Evolutionary conservation across 139 green algal genomes (phyloP).

Genomic region (Desmodesmus armatus): DNA sequence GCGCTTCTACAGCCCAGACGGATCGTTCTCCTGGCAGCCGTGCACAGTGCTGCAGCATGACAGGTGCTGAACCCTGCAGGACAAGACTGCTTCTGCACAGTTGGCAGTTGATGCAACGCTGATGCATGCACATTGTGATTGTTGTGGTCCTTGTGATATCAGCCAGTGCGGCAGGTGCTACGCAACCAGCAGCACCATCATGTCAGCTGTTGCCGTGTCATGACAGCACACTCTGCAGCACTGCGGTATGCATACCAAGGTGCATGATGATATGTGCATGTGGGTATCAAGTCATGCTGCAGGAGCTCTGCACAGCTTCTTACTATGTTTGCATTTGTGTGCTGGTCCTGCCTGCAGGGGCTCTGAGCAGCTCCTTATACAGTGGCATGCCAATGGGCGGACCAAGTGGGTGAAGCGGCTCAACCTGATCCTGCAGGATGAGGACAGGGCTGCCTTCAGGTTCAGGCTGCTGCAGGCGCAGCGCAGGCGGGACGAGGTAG

Average conservation of each 20-base stretch:
- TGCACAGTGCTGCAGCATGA: constrained; percentile 55
- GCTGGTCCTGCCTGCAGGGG: constrained; percentile 42
- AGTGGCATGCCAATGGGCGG: constrained; percentile 63
- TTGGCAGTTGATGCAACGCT: too few species aligned
- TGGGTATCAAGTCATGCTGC: too few species aligned
- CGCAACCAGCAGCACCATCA: not conserved
- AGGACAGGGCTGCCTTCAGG: constrained; percentile 67
- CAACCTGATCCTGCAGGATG: constrained; percentile 76
- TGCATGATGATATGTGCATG: too few species aligned
- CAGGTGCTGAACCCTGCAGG: constrained; percentile 46
- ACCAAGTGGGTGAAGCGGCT: constrained; percentile 80
- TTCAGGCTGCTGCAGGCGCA: constrained; percentile 52
- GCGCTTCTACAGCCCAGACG: constrained; percentile 67
- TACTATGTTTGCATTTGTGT: too few species aligned
- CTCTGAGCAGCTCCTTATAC: constrained; percentile 66
- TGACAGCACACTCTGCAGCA: not conserved
- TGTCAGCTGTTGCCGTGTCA: not conserved
- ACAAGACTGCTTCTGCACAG: too few species aligned
- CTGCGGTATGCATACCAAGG: too few species aligned
- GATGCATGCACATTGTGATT: too few species aligned
- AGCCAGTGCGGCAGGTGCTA: not conserved
- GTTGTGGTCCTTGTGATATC: not conserved
- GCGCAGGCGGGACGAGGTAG: constrained; percentile 53
- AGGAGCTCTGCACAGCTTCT: too few species aligned
- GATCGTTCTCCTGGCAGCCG: constrained; percentile 69